phyloP scores from a whole-genome alignment of 2,329 filamentous ascomycete genomes.

The Lecanicillium sp. region DNA sequence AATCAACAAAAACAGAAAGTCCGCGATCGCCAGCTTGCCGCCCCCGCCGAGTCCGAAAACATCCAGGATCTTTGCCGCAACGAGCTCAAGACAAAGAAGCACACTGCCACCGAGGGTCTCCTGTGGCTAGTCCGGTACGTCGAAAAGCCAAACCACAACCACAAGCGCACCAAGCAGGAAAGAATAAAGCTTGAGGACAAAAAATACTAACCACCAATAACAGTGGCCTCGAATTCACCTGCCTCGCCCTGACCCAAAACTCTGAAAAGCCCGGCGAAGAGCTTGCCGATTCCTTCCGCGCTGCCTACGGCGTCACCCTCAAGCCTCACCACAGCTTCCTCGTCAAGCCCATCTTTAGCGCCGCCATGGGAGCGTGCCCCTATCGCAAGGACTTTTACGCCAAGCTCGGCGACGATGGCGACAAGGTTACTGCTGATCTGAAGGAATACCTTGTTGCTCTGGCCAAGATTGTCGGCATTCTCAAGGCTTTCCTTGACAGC shows the following conservation, averaged over 20 bases:
- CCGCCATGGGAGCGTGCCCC: constrained; percentile 87
- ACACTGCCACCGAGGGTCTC: constrained; percentile 79
- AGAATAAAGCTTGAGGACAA: not conserved
- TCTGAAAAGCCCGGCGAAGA: constrained; percentile 60
- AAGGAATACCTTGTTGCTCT: constrained; percentile 66
- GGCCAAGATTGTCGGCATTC: constrained; percentile 68
- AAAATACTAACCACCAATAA: constrained; percentile 3
- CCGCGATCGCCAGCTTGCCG: constrained; percentile 69
- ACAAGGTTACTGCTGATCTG: constrained; percentile 56
- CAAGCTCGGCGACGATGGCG: constrained; percentile 66
- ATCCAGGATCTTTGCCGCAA: constrained; percentile 79
- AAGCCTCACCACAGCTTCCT: constrained; percentile 87
- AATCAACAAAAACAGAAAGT: constrained; percentile 85
- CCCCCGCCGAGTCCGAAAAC: constrained; percentile 70
- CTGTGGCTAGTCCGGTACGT: constrained; percentile 81
- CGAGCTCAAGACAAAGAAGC: constrained; percentile 84
- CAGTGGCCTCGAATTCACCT: constrained; percentile 93
- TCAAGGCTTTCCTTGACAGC: constrained; percentile 51
- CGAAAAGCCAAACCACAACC: not conserved
- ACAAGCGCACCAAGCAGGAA: constrained; percentile 6
- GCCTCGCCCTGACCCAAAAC: constrained; percentile 74
- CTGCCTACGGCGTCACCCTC: constrained; percentile 76
- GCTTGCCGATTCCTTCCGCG: constrained; percentile 78
- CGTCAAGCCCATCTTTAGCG: constrained; percentile 84
- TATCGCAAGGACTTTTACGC: constrained; percentile 90